Evolutionary conservation across 1,284 basidiomycete genomes (phyloP), one percentile per base, ranked within the genome.

Genomic region (Cutaneotrichosporon spelunceum): DNA sequence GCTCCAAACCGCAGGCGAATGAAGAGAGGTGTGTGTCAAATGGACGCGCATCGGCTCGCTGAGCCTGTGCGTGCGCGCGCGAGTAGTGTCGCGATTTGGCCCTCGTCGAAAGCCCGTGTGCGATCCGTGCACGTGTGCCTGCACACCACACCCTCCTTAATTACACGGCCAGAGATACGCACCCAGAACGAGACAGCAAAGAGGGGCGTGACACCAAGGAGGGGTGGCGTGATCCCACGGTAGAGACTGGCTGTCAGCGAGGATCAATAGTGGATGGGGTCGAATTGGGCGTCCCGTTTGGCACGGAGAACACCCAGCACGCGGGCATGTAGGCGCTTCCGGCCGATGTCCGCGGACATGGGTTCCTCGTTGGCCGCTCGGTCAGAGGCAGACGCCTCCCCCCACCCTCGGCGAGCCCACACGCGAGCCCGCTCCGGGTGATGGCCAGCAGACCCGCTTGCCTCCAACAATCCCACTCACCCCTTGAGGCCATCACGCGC

Each of bases 181-280:
- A 91, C 92, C 93, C 94, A 98, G 83, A 99, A 99, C 4, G 93
- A 97, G 50, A 99, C 83, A 14, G 96, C 96, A 75, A 99, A 99
- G 76, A 99, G 99, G 53, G 96, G 96, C 2, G 96, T 98, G 33
- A 99, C 93, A 58, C 96, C 96, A 39, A 97, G 82, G 66, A 99
- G 81, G 56, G 96, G 96, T 27, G 96, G 95, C 3, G 95, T 89
- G 81, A 99, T 94, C 42, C 95, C 95, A 68, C 95, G 90, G 79
- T 98, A 99, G 79, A 99, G 79, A 36, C 93, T 95, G 70, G 52
- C 9, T 9, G 23, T 57, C 13, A 64, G 60, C 44, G 54, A 26
- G 1, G 27, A 30, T 11, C 13, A 33, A 33, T 33, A 11, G 30
- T 33, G 30, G 13, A 33, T 33, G 30, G 30, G n/a, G 8, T 33